Evolutionary conservation across 805 yeast species (phyloP), one percentile per base, ranked within the genome.

Genomic region (Tetrapisispora taiwanensis): DNA sequence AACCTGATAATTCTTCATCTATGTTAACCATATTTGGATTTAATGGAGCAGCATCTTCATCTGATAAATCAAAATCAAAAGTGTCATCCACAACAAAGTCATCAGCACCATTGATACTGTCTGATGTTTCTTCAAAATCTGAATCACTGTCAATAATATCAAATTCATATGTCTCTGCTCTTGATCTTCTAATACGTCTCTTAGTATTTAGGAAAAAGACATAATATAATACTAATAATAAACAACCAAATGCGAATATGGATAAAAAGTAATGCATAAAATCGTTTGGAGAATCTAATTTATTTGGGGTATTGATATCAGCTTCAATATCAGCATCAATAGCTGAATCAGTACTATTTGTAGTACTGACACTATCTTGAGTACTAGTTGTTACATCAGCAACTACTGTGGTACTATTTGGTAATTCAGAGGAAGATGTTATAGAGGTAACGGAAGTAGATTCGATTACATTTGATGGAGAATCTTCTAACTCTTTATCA

Each of bases 121-220:
- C 62, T 26, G 55, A 37, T 3, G 62, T 55, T 2, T 60, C 58
- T 31, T 65, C 68, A 37, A 60, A 61, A 27, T 66, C 69, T 8
- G 69, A 63, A 38, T 81, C 84, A 7, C 83, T 81, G 17, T 79
- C 82, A 37, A 84, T 84, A 39, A 83, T 78, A 56, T 84, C 94
- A 56, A 84, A 81, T 57, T 84, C 92, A 54, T 75, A 80, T 44
- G 78, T 77, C 33, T 80, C 87, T 54, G 81, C 76, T 64, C 88
- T 66, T 57, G 83, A 66, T 63, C 85, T 68, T 46, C 76, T 62
- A 50, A 70, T 63, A 50, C 68, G 65, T 48, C 68, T 70, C 48
- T 72, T 60, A 7, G 63, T 69, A 38, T 59, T 63, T 36, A 59
- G 55, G 60, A 64, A 66, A 55, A 74, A 68, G 66, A 64, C 71